Conservation (phyloP, 2,329 filamentous ascomycete genomes). For the Pseudogymnoascus sp. region DNA sequence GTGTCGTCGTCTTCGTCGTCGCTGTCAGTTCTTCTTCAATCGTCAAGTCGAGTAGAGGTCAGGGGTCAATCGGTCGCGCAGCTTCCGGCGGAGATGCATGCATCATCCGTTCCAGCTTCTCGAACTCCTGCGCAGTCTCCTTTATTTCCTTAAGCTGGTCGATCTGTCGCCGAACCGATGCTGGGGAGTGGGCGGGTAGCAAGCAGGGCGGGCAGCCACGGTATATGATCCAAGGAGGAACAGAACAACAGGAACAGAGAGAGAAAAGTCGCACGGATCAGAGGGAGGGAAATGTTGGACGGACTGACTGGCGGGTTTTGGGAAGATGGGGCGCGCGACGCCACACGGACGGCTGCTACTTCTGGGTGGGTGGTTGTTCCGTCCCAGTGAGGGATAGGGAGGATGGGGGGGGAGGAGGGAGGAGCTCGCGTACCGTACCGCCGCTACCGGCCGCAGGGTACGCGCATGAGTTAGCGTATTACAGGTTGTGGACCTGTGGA, state of each 20-base stretch:
- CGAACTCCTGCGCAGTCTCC: neutral
- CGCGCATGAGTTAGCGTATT: neutral
- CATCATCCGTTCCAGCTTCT: neutral
- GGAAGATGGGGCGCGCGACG: neutral
- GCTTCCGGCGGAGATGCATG: neutral
- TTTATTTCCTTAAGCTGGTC: neutral
- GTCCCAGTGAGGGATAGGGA: neutral
- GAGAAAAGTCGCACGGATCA: neutral
- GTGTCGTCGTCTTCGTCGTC: neutral
- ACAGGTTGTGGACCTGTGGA: neutral
- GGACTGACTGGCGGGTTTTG: slow-evolving; percentile 4
- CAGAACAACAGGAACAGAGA: neutral
- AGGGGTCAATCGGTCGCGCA: slow-evolving; percentile 1
- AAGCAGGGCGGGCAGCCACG: neutral
- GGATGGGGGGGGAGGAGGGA: neutral
- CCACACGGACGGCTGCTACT: neutral
- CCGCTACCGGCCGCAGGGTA: neutral
- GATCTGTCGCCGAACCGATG: neutral
- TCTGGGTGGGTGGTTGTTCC: neutral
- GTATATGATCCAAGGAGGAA: neutral
- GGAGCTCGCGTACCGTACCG: slow-evolving; percentile 1
- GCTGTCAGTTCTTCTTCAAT: neutral
- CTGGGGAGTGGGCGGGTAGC: neutral
- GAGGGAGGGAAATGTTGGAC: neutral
- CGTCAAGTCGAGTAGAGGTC: neutral